Percentiles rank a stretch among this genome's conserved stretches.
Conservation (phyloP, 2,329 filamentous ascomycete species). For the Coniochaeta ligniaria region DNA sequence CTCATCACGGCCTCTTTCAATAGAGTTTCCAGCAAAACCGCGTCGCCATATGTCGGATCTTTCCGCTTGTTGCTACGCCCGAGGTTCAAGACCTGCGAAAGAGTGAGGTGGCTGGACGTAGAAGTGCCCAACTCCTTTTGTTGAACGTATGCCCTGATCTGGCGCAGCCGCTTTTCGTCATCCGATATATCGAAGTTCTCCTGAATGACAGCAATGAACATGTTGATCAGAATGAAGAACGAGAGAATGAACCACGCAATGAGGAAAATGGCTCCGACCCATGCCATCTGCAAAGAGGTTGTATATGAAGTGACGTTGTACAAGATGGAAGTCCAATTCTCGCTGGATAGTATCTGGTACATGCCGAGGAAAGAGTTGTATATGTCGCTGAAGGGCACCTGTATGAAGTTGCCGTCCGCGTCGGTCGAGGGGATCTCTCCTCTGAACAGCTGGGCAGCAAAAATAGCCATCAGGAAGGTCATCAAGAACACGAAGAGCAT, state of each 20-base stretch:
- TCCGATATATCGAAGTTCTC: conserved; percentile 99
- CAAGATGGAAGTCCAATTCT: conserved; percentile 87
- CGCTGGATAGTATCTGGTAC: conserved; percentile 94
- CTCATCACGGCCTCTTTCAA: conserved; percentile 92
- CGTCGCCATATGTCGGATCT: conserved; percentile 88
- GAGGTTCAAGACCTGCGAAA: conserved; percentile 64
- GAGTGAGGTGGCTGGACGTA: conserved; percentile 62
- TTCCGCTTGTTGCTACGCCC: conserved; percentile 52
- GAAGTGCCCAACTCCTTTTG: conserved; percentile 75
- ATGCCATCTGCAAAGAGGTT: conserved; percentile 61
- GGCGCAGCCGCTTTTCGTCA: conserved; percentile 93
- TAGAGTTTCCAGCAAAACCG: conserved; percentile 91
- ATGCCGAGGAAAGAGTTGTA: conserved; percentile 96
- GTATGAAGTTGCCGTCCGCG: conserved; percentile 51
- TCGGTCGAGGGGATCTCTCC: conserved; percentile 69
- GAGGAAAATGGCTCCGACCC: conserved; percentile 87
- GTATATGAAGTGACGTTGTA: conserved; percentile 74
- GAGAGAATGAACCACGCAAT: conserved; percentile 94
- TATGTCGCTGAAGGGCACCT: conserved; percentile 78
- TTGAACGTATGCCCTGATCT: conserved; percentile 90
- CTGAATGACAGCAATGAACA: conserved; percentile 99
- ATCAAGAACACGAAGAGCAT: conserved; percentile 96
- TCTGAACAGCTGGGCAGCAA: conserved; percentile 87
- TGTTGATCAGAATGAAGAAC: conserved; percentile 95
- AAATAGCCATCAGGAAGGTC: conserved; percentile 88